Evolutionary conservation across 352 stramenopile genomes (phyloP), one percentile per base, ranked within the genome.

Genomic region (Pythium chondricola): DNA sequence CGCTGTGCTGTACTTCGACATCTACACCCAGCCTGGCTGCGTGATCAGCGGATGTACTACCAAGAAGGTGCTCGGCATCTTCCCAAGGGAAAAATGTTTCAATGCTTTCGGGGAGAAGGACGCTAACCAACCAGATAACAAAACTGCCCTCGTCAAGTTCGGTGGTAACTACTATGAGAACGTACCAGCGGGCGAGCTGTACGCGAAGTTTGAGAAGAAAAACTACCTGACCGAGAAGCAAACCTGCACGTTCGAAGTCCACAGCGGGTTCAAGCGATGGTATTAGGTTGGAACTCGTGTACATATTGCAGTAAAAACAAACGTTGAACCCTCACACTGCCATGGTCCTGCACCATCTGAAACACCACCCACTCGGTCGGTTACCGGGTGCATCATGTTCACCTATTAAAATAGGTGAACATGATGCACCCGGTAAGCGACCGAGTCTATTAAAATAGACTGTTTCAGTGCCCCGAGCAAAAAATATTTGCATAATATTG

Each of bases 161-260:
- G 71, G 71, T 17, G 71, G 71, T 25, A 75, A 75, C 38, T 83
- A 79, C 55, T 83, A 77, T 48, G 68, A 76, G 39, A 58, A 77
- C 32, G n/a, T 79, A 21, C 71, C 71, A 0, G 49, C 44, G n/a
- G 65, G 71, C 10, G 68, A 79, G 35, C 66, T 83, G 36, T 83
- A 80, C 52, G 61, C 69, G 52, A 79, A 77, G 43, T 83, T 61
- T 40, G 71, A 80, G 41, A 50, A 50, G n/a, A 67, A 57, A 26
- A 83, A 83, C 61, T 69, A 68, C 45, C 51, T 83, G 16, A 76
- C 69, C 32, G 46, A 66, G 26, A 49, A 61, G 36, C 48, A 63
- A 5, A 69, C 68, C 8, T 83, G 71, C 56, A 70, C 61, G 7
- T 83, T 65, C 43, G 63, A 83, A 54, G 45, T 83, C 10, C 65